Percentiles rank a stretch among this genome's conserved stretches.
Evolutionary conservation across 371 early-diverging fungal species (phyloP).

Genomic region (Mortierella sp.): DNA sequence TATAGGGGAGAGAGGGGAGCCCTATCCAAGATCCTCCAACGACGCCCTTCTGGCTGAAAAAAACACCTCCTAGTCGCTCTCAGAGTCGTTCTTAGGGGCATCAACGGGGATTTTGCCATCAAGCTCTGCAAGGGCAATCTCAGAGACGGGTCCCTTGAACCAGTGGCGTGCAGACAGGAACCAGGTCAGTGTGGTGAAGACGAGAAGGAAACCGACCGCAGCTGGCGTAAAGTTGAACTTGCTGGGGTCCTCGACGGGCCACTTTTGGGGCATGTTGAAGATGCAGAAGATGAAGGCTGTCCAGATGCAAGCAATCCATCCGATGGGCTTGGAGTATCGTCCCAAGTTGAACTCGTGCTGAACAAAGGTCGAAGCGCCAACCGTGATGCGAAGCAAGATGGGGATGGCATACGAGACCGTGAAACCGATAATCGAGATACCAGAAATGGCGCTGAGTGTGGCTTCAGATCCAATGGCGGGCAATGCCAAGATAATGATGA

Average conservation of each 20-base stretch:
- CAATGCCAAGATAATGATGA: slow-evolving; percentile 41
- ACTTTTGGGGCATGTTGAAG: slow-evolving; percentile 59
- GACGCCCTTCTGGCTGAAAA: background rate
- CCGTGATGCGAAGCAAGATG: slow-evolving; percentile 61
- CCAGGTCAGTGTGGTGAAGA: slow-evolving; percentile 57
- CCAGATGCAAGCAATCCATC: slow-evolving; percentile 56
- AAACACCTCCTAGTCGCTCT: slow-evolving; percentile 9
- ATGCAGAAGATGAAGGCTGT: slow-evolving; percentile 58
- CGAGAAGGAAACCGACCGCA: slow-evolving; percentile 60
- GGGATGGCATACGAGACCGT: slow-evolving; percentile 62
- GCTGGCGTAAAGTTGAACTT: slow-evolving; percentile 66
- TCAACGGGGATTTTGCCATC: slow-evolving; percentile 33
- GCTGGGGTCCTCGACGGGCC: slow-evolving; percentile 43
- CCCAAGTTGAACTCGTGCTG: slow-evolving; percentile 59
- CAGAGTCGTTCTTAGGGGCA: slow-evolving; percentile 19
- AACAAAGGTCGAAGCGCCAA: slow-evolving; percentile 51
- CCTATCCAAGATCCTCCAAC: too few relatives aligned
- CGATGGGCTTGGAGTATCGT: slow-evolving; percentile 52
- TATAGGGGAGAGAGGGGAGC: too few relatives aligned
- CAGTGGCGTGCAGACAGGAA: slow-evolving; percentile 63
- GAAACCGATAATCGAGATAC: slow-evolving; percentile 60
- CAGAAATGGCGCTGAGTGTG: slow-evolving; percentile 69
- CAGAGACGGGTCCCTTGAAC: slow-evolving; percentile 57
- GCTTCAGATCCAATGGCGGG: slow-evolving; percentile 62
- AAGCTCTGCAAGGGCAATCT: slow-evolving; percentile 48